phyloP scores from a whole-genome alignment of 208 protist species.

The Eutreptiella sp. region DNA sequence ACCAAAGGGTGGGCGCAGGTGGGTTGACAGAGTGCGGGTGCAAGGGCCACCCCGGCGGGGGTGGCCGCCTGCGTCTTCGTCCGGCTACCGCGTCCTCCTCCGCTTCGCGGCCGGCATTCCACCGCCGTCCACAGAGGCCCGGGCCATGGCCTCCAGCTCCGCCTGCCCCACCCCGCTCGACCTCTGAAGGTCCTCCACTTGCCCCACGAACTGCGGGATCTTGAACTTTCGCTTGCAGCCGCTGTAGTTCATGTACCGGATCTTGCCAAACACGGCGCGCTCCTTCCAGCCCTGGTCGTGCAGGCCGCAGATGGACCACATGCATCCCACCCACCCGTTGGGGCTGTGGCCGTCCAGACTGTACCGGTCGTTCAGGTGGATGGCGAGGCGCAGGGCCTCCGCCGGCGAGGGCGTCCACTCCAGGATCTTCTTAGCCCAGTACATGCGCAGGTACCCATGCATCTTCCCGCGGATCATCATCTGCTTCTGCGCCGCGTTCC shows the following conservation, averaged over 20 bases:
- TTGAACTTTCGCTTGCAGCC: conserved; percentile 51
- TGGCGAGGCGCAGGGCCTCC: conserved; percentile 29
- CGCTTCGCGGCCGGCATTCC: no score
- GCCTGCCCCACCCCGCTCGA: no score
- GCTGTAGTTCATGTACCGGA: conserved; percentile 48
- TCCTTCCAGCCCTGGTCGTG: conserved; percentile 46
- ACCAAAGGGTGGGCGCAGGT: no score
- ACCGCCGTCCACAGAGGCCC: no score
- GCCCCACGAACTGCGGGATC: conserved; percentile 21
- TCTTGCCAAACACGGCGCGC: conserved; percentile 42
- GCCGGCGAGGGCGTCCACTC: conserved; percentile 41
- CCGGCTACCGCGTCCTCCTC: no score
- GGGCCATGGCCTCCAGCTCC: no score
- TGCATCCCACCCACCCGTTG: conserved; percentile 40
- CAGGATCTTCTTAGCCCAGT: conserved; percentile 54
- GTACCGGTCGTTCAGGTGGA: conserved; percentile 46
- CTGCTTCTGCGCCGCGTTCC: conserved; percentile 46
- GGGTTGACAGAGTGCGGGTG: no score
- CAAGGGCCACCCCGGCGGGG: no score
- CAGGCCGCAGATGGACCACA: conserved; percentile 36
- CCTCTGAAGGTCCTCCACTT: no score
- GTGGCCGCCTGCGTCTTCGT: no score
- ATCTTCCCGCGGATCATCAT: conserved; percentile 44
- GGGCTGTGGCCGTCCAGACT: conserved; percentile 37
- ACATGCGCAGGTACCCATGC: conserved; percentile 53